Evolutionary conservation across 1,284 basidiomycete species (phyloP).

Genomic region (Cryptococcus hybrid): DNA sequence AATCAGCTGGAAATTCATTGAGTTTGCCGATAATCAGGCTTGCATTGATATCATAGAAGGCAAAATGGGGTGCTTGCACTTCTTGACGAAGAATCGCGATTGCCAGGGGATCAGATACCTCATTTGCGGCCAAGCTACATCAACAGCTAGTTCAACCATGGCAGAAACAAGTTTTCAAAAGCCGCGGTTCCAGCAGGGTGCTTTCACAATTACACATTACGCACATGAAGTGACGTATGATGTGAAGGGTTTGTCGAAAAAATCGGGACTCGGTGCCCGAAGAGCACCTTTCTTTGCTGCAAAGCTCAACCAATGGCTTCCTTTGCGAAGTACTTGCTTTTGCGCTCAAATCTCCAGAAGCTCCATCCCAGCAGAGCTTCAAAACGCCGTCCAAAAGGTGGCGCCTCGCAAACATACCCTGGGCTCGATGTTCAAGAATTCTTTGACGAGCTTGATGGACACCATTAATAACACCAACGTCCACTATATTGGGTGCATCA

Average conservation of each 20-base stretch:
- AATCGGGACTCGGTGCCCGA: constrained; percentile 99
- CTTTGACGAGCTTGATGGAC: constrained; percentile 90
- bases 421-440: constrained; percentile 97
- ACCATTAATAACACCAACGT: constrained; percentile 97
- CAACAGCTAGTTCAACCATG: constrained; percentile 80
- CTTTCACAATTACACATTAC: constrained; percentile 98
- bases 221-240: constrained; percentile 98
- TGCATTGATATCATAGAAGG: constrained; percentile 99
- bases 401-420: constrained; percentile 91
- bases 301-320: constrained; percentile 84
- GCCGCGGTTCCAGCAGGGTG: constrained; percentile 92
- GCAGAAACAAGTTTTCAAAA: constrained; percentile 94
- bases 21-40: constrained; percentile 98
- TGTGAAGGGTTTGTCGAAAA: constrained; percentile 97
- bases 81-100: constrained; percentile 95
- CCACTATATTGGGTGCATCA: constrained; percentile 98
- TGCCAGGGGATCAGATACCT: constrained; percentile 92
- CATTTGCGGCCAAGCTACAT: constrained; percentile 93
- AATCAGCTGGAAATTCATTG: constrained; percentile 99
- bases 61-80: constrained; percentile 93
- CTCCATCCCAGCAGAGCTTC: constrained; percentile 18
- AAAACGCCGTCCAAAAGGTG: constrained; percentile 41
- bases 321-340: constrained; percentile 91
- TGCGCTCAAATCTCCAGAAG: constrained; percentile 51
- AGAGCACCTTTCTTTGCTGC: constrained; percentile 87